Evolutionary conservation across 2,329 filamentous ascomycete species (phyloP), one percentile per base, ranked within the genome.

Genomic region (Claviceps purpurea): DNA sequence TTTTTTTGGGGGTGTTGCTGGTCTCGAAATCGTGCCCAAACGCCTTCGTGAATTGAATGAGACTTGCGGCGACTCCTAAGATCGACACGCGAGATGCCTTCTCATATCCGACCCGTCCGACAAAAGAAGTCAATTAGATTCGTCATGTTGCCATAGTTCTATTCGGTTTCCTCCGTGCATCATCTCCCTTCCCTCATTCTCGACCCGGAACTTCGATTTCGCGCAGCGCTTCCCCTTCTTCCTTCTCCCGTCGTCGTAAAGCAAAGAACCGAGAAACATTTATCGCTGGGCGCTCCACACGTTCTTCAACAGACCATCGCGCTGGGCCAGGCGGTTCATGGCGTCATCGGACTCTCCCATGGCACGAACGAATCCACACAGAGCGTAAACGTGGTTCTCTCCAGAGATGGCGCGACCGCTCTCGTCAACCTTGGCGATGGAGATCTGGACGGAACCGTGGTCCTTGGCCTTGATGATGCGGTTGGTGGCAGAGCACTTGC

Each of bases 391-490:
- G 76, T 96, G 87, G 84, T 90, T 95, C 79, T 96, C 93, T 75
- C 91, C 89, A 64, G 88, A 89, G 77, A 83, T 68, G 62, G 90
- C 89, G 67, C 90, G 88, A 72, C 93, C 93, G 78, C 90, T 94
- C 85, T 98, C 93, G 75, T 97, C 91, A 66, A 98, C 93, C 81
- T 96, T 97, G 74, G 85, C 91, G 71, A 98, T 79, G 66, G 85
- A 88, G 75, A 98, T 89, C 77, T 98, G 93, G 66, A 97, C 93
- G 59, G 88, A 95, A 67, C 89, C 91, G 82, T 98, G 93, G 78
- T 98, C 93, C 81, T 97, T 96, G 80, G 93, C 89, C 81, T 96
- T 96, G 85, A 98, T 97, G 82, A 97, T 96, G 78, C 93, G 89
- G 88, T 95, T 94, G 74, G 91, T 95, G 66, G 90, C 90, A 74